Evolutionary conservation across 2,329 filamentous ascomycete genomes (phyloP), one percentile per base, ranked within the genome.

Genomic region (Lecanicillium sp.): DNA sequence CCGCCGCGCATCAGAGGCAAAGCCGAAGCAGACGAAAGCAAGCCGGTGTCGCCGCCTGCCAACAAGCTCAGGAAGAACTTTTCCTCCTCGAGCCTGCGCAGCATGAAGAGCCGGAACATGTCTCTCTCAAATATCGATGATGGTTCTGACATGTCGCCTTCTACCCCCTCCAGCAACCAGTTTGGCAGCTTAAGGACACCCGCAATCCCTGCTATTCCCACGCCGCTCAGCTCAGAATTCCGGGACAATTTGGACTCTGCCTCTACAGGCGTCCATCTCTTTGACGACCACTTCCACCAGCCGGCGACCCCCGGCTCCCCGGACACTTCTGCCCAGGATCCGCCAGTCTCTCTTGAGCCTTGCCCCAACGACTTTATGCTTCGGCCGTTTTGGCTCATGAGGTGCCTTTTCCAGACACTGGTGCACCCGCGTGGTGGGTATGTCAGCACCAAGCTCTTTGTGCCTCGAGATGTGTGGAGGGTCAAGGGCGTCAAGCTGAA

Each of bases 371-470:
- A 94, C 29, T 81, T 83, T 43, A 73, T 96, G 52, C 71, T 97
- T n/a, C 81, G 92, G 15, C 94, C 92, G 2, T 98, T 96, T 60
- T 98, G 92, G 92, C 71, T 98, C 32, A 95, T 98, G 87, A 81
- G 92, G 39, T 89, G 85, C 45, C 72, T 98, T 18, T 94, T 92
- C 56, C 87, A 96, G 58, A 95, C 89, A 0, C 78, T 98, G 32
- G 84, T 82, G 14, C 90, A 98, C 54, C 87, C 90, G 3, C 80
- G 87, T 17, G 92, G 92, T 28, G 92, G 89, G 13, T 98, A 96
- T 56, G 57, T 98, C 15, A 94, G 89, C 38, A 90, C 81, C 17
- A 89, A 88, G 51, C 73, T 98, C 0, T 98, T 98, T 55, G 76
- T 98, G 5, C 89, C 92, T 5, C 77, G 86, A 37, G 89, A 97